Evolutionary conservation across 2,329 filamentous ascomycete species (phyloP).

Genomic region (Rutstroemia sp.): DNA sequence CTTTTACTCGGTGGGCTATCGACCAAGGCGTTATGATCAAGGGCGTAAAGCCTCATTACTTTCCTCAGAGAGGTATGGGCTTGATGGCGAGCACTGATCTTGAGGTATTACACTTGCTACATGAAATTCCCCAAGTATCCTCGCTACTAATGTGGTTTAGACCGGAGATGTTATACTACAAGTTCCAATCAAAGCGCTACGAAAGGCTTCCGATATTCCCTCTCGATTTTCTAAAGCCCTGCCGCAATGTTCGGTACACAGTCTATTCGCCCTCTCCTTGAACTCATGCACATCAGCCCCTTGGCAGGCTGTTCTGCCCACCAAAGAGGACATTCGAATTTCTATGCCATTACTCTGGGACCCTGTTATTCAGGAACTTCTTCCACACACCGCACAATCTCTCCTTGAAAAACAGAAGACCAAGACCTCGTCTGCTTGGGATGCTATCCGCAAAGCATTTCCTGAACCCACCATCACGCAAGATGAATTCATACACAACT

Average conservation of each 20-base stretch:
- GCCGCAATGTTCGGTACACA: conserved; percentile 52
- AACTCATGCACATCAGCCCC: conserved; percentile 41
- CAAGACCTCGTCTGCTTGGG: conserved; percentile 46
- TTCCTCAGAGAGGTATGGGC: conserved; percentile 70
- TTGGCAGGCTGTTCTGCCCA: conserved; percentile 66
- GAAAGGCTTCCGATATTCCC: conserved; percentile 2
- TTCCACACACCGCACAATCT: conserved; percentile 37
- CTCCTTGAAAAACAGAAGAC: conserved; percentile 48
- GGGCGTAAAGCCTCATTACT: conserved; percentile 57
- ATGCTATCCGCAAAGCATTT: conserved; percentile 34
- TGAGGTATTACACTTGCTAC: conserved; percentile 37
- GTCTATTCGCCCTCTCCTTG: conserved; percentile 62
- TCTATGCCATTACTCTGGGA: conserved; percentile 52
- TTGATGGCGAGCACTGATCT: conserved; percentile 64
- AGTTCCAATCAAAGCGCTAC: not conserved
- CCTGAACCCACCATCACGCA: conserved; percentile 29
- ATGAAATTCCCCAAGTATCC: not conserved
- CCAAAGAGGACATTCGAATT: conserved; percentile 47
- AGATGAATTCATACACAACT: conserved; percentile 44
- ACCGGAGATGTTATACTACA: not conserved
- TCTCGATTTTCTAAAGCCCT: not conserved
- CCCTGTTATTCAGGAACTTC: conserved; percentile 33
- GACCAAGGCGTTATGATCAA: conserved; percentile 58
- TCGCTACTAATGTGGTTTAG: conserved; percentile 6
- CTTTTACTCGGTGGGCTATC: conserved; percentile 62